Conservation (phyloP, 176 grass and related monocot species). For the Zea mays region Zm-B73-REFERENCE-NAM-5.0 NC_050096.1:3966501-3967000, state of each 20-base stretch:
- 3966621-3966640: neutral
- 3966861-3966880: neutral
- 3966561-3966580: conserved; percentile 97
- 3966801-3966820: neutral
- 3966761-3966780: neutral
- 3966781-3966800: neutral
- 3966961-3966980: neutral
- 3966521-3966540: conserved; percentile 43
- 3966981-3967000: neutral
- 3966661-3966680: neutral
- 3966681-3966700: neutral
- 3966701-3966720: conserved; percentile 20
- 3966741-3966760: neutral
- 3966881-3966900: conserved; percentile 24
- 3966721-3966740: neutral
- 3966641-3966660: neutral
- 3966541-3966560: conserved; percentile 92
- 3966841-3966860: neutral
- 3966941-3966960: conserved; percentile 11
- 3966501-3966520: conserved; percentile 70
- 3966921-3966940: neutral
- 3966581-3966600: conserved; percentile 33
- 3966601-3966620: conserved; percentile 8
- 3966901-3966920: conserved; percentile 14
- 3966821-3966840: neutral